These are phyloP conservation scores for Aegilops speltoides DNA, from an alignment of 176 grass and related monocot genomes.

Conservation along the genomic window DNA sequence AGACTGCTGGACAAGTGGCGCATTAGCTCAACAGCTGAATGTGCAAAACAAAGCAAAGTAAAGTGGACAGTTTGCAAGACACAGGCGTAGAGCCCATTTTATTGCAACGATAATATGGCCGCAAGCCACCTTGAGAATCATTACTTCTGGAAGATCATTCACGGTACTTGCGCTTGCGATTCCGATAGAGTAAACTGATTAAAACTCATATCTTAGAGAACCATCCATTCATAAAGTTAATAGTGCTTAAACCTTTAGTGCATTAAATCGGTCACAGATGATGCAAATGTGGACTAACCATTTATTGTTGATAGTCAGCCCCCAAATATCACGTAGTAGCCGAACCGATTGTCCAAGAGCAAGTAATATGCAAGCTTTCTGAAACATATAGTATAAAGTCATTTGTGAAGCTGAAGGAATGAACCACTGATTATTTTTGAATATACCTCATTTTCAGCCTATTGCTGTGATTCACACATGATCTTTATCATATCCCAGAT, in stretches of 20 bases:
- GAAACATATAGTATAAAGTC: constrained; percentile 31
- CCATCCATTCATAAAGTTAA: constrained; percentile 16
- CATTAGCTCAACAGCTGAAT: constrained; percentile 21
- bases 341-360: constrained; percentile 88
- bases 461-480: constrained; percentile 70
- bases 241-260: background rate
- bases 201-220: constrained; percentile 36
- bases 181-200: constrained; percentile 26
- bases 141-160: constrained; percentile 46
- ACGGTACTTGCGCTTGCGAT: constrained; percentile 25
- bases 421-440: constrained; percentile 5
- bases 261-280: background rate
- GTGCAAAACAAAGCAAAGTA: constrained; percentile 15
- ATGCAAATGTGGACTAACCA: constrained; percentile 49
- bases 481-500: constrained; percentile 84
- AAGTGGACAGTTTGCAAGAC: constrained; percentile 33
- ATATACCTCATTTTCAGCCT: constrained; percentile 81
- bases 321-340: constrained; percentile 79
- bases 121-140: constrained; percentile 51
- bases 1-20: constrained; percentile 55
- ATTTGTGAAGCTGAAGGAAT: constrained; percentile 10
- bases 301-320: constrained; percentile 67
- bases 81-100: constrained; percentile 99
- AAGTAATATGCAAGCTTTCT: constrained; percentile 95
- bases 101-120: constrained; percentile 56